Percentiles rank a stretch among this genome's conserved stretches.
Evolutionary conservation across 140 eudicot genomes (phyloP).

Genomic region (Stevia rebaudiana): DNA sequence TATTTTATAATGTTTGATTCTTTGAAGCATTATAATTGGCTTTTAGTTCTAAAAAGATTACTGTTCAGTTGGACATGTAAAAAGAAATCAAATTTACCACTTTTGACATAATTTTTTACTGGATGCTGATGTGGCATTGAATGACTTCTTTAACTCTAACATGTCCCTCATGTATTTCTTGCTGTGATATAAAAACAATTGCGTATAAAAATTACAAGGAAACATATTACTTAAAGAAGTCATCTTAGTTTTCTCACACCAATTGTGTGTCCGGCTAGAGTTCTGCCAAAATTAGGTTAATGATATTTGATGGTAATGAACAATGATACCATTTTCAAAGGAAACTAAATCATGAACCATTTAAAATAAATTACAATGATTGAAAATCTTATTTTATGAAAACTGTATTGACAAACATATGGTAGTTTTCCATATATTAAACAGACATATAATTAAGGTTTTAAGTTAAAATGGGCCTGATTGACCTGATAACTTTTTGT

Average conservation of each 20-base stretch:
- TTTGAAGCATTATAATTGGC: background rate
- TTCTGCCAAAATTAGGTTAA: background rate
- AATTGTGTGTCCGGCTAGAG: background rate
- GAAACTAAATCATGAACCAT: background rate
- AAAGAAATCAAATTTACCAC: background rate
- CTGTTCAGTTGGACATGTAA: background rate
- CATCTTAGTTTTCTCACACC: constrained; percentile 10
- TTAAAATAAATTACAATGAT: background rate
- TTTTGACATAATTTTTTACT: background rate
- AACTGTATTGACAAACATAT: background rate
- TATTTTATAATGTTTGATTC: background rate
- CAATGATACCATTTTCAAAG: background rate
- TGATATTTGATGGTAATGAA: background rate
- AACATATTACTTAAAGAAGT: background rate
- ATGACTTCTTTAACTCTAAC: background rate
- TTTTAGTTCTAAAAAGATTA: background rate
- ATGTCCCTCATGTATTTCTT: constrained; percentile 14
- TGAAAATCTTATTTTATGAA: background rate
- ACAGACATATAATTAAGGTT: no score
- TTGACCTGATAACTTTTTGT: background rate
- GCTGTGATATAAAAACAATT: background rate
- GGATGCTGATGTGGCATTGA: background rate
- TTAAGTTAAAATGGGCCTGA: background rate
- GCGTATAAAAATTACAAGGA: background rate
- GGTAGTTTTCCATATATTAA: background rate